Conservation (phyloP, 2,329 filamentous ascomycete genomes). For the Neocatenulostroma microsporum region DNA sequence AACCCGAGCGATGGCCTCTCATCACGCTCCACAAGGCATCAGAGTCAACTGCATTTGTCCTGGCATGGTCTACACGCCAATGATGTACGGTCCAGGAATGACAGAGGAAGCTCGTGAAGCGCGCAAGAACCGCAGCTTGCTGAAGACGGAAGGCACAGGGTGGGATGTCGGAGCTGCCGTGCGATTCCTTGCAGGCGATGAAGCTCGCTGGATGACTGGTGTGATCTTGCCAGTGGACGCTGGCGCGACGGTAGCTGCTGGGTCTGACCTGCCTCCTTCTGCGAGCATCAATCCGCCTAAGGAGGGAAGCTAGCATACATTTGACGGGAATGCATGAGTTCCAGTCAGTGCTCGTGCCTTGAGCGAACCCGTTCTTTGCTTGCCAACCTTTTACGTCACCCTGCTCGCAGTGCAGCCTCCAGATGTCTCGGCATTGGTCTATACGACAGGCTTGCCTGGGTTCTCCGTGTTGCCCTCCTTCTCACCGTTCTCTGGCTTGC, state of each 20-base stretch:
- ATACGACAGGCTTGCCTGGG: constrained; percentile 18
- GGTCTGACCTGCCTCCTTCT: constrained; percentile 31
- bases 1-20: constrained; percentile 49
- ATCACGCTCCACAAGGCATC: constrained; percentile 46
- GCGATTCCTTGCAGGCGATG: constrained; percentile 45
- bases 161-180: constrained; percentile 47
- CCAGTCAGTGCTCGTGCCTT: too few relatives aligned
- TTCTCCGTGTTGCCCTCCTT: constrained; percentile 18
- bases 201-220: constrained; percentile 47
- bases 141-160: constrained; percentile 50
- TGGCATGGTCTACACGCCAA: constrained; percentile 47
- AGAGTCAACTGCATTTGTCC: constrained; percentile 42
- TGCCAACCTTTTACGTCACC: too few relatives aligned
- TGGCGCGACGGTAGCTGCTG: constrained; percentile 38
- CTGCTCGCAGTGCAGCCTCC: too few relatives aligned
- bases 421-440: too few relatives aligned
- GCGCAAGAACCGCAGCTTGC: constrained; percentile 42
- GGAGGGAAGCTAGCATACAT: too few relatives aligned
- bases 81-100: constrained; percentile 49
- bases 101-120: constrained; percentile 43
- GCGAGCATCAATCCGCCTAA: constrained; percentile 5
- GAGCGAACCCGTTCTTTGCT: background rate
- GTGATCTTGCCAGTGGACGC: constrained; percentile 43
- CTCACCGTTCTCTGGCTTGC: constrained; percentile 18
- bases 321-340: too few relatives aligned